phyloP scores from a whole-genome alignment of 2,329 filamentous ascomycete species.

The Neopestalotiopsis clavispora region DNA sequence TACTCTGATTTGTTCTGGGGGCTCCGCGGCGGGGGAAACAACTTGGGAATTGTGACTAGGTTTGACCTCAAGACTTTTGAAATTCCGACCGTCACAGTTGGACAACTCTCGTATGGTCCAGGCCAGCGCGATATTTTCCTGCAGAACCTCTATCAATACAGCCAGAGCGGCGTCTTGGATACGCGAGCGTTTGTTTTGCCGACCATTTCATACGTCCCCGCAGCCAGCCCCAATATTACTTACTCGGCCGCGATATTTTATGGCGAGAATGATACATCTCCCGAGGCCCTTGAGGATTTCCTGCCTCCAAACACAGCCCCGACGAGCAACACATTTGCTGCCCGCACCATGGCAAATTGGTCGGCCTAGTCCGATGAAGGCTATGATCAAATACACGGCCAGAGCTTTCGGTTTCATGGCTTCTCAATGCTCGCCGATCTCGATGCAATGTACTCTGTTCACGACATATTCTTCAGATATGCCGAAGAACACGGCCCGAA shows the following conservation, averaged over 20 bases:
- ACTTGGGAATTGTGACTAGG: background rate
- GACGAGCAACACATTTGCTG: background rate
- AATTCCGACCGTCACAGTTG: background rate
- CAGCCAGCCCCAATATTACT: background rate
- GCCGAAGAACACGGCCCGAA: background rate
- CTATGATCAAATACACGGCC: background rate
- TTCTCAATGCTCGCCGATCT: background rate
- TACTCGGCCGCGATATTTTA: background rate
- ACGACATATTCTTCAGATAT: background rate
- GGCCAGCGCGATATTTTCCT: background rate
- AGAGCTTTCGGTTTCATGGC: background rate
- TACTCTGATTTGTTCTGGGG: conserved; percentile 7
- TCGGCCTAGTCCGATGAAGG: background rate
- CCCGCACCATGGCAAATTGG: background rate
- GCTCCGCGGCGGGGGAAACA: background rate
- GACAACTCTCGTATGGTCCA: background rate
- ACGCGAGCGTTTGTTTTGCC: background rate
- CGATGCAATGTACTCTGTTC: background rate
- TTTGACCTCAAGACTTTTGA: background rate
- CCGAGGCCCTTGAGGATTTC: background rate
- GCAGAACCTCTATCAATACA: background rate
- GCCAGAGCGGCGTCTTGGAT: background rate
- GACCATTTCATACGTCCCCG: background rate
- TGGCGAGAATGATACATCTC: background rate
- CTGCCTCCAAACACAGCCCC: background rate